Conservation (phyloP, 805 yeast genomes). For the Brettanomyces sp. region DNA sequence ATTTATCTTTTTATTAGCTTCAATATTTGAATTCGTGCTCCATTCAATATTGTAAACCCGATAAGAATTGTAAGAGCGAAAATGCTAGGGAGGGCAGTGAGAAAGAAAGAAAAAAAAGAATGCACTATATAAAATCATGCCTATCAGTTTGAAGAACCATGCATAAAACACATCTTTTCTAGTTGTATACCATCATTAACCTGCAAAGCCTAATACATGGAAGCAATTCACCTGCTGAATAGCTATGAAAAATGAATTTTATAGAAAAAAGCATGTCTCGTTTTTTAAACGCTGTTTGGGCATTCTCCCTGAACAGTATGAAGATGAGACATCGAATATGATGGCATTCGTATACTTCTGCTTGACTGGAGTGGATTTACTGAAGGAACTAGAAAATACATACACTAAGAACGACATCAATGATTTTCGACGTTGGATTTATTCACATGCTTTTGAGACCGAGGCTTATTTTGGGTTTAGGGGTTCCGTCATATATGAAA, state of each 20-base stretch:
- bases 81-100: too few species aligned
- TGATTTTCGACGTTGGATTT: slow-evolving; percentile 34
- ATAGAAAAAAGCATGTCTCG: slow-evolving; percentile 16
- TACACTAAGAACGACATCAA: slow-evolving; percentile 20
- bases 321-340: slow-evolving; percentile 60
- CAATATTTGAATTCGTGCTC: too few species aligned
- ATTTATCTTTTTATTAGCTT: too few species aligned
- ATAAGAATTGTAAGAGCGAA: too few species aligned
- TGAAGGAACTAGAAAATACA: slow-evolving; percentile 22
- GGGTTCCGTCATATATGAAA: slow-evolving; percentile 42
- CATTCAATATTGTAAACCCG: too few species aligned
- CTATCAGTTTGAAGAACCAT: too few species aligned
- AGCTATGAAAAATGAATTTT: background rate
- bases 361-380: slow-evolving; percentile 47
- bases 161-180: too few species aligned
- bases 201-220: background rate
- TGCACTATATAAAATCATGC: too few species aligned
- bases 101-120: too few species aligned
- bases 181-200: too few species aligned
- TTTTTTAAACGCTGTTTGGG: slow-evolving; percentile 24
- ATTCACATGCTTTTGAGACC: slow-evolving; percentile 32
- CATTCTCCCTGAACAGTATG: slow-evolving; percentile 36
- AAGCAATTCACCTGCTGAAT: background rate
- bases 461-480: slow-evolving; percentile 40
- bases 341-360: slow-evolving; percentile 66